Base-by-base conservation (phyloP, 306 rosid species). In the Rubus idaeus region DNA sequence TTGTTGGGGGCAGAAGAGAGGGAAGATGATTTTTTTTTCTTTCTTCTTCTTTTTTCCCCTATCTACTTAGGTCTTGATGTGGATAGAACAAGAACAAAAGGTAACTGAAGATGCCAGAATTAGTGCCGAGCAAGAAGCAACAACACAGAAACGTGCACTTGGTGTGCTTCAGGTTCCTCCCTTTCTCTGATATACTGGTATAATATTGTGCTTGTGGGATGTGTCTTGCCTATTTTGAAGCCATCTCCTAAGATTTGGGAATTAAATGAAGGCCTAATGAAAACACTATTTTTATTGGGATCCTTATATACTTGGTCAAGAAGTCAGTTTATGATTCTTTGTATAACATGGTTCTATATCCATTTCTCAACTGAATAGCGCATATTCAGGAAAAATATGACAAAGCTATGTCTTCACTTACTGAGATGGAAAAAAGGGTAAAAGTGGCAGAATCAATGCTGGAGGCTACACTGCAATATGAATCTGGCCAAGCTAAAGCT, bases 391-490 rank as follows among this genome's bases (percentile, higher is more conserved):
- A 92, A 83, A 95, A 89, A 76, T 92, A 92, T 81, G 97, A 92
- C 44, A 92, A 89, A 68, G 90, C 99, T 47, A 75, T 80, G 86
- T 87, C 85, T 76, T 90, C 89, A 46, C 52, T 89, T 20, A 82
- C 84, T 73, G 97, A 92, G 80, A 89, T 88, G 96, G 86, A 91
- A 70, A 92, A 91, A 81, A 91, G 89, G 70, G 97, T 84, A 75
- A 88, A 89, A 64, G 81, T 92, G 85, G 97, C 97, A 39, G 99
- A 95, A 85, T 90, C 96, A 70, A 81, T 89, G 94, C 77, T 95
- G 88, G 99, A 90, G 87, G 98, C 97, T 76, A 95, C 99, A 74
- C 77, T 95, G 81, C 97, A 92, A 74, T 95, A 95, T 75, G 94
- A 95, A 92, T 90, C 99, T 63, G 99, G 99, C 72, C 97, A 92